Evolutionary conservation across 495 filamentous ascomycete genomes (phyloP), one percentile per base, ranked within the genome.

Genomic region (Arthonia radiata): DNA sequence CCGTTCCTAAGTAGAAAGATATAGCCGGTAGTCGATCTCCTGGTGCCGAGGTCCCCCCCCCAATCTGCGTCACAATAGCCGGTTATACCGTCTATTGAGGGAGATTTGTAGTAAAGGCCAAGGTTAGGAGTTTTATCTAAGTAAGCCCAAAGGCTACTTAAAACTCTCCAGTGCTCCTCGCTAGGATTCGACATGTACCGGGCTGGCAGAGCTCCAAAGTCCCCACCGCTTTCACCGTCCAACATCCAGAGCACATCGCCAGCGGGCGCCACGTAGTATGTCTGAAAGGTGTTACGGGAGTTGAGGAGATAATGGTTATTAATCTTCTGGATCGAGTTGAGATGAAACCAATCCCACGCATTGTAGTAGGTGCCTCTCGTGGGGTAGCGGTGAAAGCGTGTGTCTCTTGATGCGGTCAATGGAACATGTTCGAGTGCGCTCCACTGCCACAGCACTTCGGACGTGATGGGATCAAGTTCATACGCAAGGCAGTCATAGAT

Each of bases 401-500:
- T n/a, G n/a, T n/a, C n/a, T n/a, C n/a, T n/a, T n/a, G n/a, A n/a
- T n/a, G 21, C 19, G 13, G 22, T 22, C 3, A 32, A 10, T 11
- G 23, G 15, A n/a, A 39, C 19, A 13, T 36, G 30, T 1, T 36
- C 33, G 7, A 33, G 27, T 2, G 37, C 26, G 18, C 31, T 22
- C 43, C 46, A 60, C 30, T 53, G 29, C 32, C 53, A 58, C 7
- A 54, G 30, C 0, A 54, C 30, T 0, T 48, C 37, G 18, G 50
- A 49, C 1, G 48, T 56, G 24, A 50, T 49, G 16, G 57, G 37
- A 18, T 58, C 41, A 5, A 52, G 37, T 49, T 64, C 60, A 31
- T 59, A 57, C 26, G 64, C 52, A 2, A 53, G 46, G 12, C 57
- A 44, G 30, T 64, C 56, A 15, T 47, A 56, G 26, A 64, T 49